Percentiles rank a stretch among this genome's conserved stretches.
Evolutionary conservation across 176 grass and related monocot species (phyloP).

Genomic region (Aegilops sharonensis): DNA sequence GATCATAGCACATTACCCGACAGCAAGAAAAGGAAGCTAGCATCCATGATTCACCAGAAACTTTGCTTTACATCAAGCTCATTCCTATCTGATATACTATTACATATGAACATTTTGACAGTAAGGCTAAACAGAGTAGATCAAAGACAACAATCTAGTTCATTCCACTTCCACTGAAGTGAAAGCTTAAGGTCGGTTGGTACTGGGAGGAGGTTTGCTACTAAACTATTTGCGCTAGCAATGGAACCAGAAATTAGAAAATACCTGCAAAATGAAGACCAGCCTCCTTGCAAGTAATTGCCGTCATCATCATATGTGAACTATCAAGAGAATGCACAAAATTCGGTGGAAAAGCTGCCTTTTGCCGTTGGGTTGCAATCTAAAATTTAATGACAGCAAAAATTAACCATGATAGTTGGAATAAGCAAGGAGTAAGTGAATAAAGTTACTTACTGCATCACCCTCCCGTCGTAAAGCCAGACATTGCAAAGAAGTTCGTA

Average conservation of each 20-base stretch:
- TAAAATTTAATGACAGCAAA: conserved; percentile 34
- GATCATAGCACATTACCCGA: neutral
- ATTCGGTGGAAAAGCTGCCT: conserved; percentile 90
- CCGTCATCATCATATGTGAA: conserved; percentile 99
- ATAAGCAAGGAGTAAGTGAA: neutral
- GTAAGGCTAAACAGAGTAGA: neutral
- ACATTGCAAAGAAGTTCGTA: conserved; percentile 79
- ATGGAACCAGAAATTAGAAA: conserved; percentile 3
- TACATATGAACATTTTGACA: neutral
- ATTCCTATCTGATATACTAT: neutral
- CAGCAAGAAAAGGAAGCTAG: neutral
- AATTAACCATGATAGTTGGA: conserved; percentile 20
- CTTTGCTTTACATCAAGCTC: neutral
- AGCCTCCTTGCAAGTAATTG: conserved; percentile 74
- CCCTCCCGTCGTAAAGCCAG: conserved; percentile 66
- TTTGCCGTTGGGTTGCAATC: conserved; percentile 74
- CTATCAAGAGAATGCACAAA: conserved; percentile 97
- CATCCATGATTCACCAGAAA: neutral
- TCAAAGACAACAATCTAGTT: neutral
- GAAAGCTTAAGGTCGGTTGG: neutral
- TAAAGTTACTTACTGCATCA: conserved; percentile 49
- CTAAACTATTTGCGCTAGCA: conserved; percentile 15
- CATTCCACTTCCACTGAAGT: neutral
- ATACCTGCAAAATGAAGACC: conserved; percentile 91
- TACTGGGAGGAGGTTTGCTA: neutral